Percentiles rank a stretch among this genome's conserved stretches.
Evolutionary conservation across 1,284 basidiomycete species (phyloP).

Genomic region (Pyrrhoderma lamaoense): DNA sequence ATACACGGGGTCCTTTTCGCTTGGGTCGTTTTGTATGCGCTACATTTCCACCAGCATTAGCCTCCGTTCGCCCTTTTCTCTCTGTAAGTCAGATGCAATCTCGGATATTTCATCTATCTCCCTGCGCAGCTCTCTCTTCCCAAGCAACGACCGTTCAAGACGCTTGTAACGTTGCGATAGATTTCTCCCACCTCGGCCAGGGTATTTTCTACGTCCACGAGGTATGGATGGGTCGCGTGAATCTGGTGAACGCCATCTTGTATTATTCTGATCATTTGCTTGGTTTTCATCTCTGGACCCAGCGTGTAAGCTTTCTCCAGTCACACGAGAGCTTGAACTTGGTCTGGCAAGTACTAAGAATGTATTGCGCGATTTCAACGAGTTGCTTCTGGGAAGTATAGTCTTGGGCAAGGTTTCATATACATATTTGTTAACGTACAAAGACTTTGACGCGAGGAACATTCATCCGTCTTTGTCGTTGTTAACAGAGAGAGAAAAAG

Average conservation of each 20-base stretch:
- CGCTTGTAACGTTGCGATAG: slow-evolving; percentile 44
- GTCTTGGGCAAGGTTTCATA: too few species aligned
- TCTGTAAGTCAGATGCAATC: slow-evolving; percentile 8
- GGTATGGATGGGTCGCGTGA: not conserved
- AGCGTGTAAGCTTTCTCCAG: too few species aligned
- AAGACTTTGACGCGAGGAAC: too few species aligned
- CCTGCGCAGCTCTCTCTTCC: slow-evolving; percentile 34
- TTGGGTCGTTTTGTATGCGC: not conserved
- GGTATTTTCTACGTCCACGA: slow-evolving; percentile 14
- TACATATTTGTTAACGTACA: too few species aligned
- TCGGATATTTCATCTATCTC: slow-evolving; percentile 24
- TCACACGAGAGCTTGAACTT: too few species aligned
- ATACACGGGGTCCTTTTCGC: slow-evolving; percentile 22
- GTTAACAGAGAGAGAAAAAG: too few species aligned
- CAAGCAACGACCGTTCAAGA: slow-evolving; percentile 47
- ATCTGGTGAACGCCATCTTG: not conserved
- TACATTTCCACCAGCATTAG: not conserved
- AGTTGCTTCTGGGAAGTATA: too few species aligned
- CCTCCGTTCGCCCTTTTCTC: not conserved
- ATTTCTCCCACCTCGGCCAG: slow-evolving; percentile 36
- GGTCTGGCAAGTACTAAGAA: too few species aligned
- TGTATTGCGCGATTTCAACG: too few species aligned
- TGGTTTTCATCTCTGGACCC: too few species aligned
- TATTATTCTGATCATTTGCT: too few species aligned
- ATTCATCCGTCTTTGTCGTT: too few species aligned